Conservation (phyloP, 306 rosid species). For the Vigna reflexopilosa region DNA sequence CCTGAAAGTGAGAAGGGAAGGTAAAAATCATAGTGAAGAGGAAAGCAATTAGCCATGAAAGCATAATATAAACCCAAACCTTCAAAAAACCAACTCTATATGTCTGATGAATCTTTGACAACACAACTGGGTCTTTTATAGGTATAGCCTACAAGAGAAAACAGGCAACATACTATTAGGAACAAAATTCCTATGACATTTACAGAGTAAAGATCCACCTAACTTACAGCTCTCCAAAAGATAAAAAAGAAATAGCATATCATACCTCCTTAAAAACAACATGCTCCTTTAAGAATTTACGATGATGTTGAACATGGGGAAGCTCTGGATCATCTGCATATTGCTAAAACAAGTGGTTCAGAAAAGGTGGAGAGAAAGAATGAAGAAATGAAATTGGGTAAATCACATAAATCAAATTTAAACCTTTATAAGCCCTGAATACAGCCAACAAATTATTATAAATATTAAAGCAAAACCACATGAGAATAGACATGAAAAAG, state of each 20-base stretch:
- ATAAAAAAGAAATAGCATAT: slow-evolving; percentile 12
- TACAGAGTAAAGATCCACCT: slow-evolving; percentile 25
- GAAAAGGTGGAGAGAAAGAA: slow-evolving; percentile 33
- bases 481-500: background rate
- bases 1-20: slow-evolving; percentile 60
- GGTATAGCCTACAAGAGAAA: slow-evolving; percentile 80
- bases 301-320: slow-evolving; percentile 71
- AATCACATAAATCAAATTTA: slow-evolving; percentile 22
- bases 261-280: slow-evolving; percentile 95
- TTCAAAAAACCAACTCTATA: slow-evolving; percentile 93
- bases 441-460: slow-evolving; percentile 13
- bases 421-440: slow-evolving; percentile 9
- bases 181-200: background rate
- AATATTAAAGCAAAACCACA: background rate
- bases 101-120: slow-evolving; percentile 97
- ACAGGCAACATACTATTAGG: slow-evolving; percentile 4
- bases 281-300: slow-evolving; percentile 83
- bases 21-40: slow-evolving; percentile 45
- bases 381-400: slow-evolving; percentile 32
- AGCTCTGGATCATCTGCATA: slow-evolving; percentile 90
- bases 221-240: slow-evolving; percentile 29
- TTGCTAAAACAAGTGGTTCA: slow-evolving; percentile 38
- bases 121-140: slow-evolving; percentile 73
- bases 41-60: slow-evolving; percentile 17
- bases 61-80: slow-evolving; percentile 55